These are phyloP conservation scores for Colletotrichum ledebouriae DNA, from an alignment of 2,329 filamentous ascomycete species.

Conservation along the genomic window DNA sequence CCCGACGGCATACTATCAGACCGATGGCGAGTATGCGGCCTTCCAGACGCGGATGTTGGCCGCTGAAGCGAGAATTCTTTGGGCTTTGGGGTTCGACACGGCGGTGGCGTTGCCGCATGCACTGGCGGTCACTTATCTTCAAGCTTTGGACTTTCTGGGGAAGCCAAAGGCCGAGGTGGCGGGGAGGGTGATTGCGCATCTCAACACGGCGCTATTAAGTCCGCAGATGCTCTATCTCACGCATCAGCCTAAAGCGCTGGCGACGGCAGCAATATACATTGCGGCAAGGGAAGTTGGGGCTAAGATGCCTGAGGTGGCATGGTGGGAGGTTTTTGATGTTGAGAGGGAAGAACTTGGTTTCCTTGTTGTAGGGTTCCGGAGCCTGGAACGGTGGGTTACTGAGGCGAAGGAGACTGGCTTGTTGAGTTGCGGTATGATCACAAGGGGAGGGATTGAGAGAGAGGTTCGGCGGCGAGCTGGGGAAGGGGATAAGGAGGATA, in stretches of 20 bases:
- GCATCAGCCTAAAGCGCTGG: constrained; percentile 88
- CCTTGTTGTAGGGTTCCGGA: constrained; percentile 86
- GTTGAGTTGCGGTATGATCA: constrained; percentile 65
- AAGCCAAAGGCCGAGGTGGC: constrained; percentile 67
- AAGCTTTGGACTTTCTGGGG: constrained; percentile 81
- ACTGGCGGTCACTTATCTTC: constrained; percentile 91
- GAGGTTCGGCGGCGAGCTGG: constrained; percentile 70
- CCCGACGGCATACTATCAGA: constrained; percentile 74
- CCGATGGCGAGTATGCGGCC: constrained; percentile 78
- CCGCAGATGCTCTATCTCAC: constrained; percentile 93
- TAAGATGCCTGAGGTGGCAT: constrained; percentile 85
- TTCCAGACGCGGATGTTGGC: constrained; percentile 75
- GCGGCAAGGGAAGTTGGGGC: constrained; percentile 82
- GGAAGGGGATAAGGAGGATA: constrained; percentile 57
- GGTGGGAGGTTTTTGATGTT: constrained; percentile 99
- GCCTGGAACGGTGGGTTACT: constrained; percentile 78
- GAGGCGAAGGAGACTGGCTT: constrained; percentile 69
- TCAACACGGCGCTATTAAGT: constrained; percentile 89
- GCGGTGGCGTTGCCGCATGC: constrained; percentile 89
- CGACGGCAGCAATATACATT: constrained; percentile 91
- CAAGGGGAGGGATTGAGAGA: constrained; percentile 67
- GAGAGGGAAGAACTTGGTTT: constrained; percentile 96
- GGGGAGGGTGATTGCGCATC: constrained; percentile 76
- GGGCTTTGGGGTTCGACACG: constrained; percentile 79
- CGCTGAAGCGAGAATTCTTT: constrained; percentile 84